phyloP scores from a whole-genome alignment of 2,329 filamentous ascomycete genomes.

The Anthostomella pinea region DNA sequence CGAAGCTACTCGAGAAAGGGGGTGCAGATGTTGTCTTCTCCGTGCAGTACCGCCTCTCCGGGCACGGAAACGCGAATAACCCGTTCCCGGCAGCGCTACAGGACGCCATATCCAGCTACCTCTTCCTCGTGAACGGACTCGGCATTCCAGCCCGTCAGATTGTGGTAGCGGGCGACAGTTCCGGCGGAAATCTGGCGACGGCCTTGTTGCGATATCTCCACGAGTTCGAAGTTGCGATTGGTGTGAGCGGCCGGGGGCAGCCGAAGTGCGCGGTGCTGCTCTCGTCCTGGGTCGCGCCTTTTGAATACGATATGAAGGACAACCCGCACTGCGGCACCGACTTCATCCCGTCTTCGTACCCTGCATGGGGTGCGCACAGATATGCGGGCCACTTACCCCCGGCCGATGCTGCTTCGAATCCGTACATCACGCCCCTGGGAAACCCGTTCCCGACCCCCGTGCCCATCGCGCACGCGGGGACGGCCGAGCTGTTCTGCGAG shows the following conservation, averaged over 20 bases:
- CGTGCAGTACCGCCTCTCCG: constrained; percentile 46
- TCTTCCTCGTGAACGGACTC: constrained; percentile 40
- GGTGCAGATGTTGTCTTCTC: constrained; percentile 39
- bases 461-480: constrained; percentile 18
- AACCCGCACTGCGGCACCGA: constrained; percentile 30
- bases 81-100: constrained; percentile 50
- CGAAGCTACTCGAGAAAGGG: constrained; percentile 34
- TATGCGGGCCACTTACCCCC: constrained; percentile 27
- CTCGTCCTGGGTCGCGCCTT: constrained; percentile 25
- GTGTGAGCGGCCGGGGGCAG: constrained; percentile 1
- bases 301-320: constrained; percentile 5
- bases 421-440: constrained; percentile 32
- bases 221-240: constrained; percentile 33
- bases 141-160: constrained; percentile 38
- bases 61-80: constrained; percentile 31
- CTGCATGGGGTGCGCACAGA: constrained; percentile 38
- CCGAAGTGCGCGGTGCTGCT: constrained; percentile 35
- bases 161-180: constrained; percentile 45
- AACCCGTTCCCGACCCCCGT: constrained; percentile 20
- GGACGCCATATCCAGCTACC: constrained; percentile 44
- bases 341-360: constrained; percentile 37
- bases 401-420: constrained; percentile 19
- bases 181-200: constrained; percentile 44
- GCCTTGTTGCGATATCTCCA: constrained; percentile 43
- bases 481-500: constrained; percentile 30